Conservation (phyloP, 106 monocot species). For the Acorus calamus region DNA sequence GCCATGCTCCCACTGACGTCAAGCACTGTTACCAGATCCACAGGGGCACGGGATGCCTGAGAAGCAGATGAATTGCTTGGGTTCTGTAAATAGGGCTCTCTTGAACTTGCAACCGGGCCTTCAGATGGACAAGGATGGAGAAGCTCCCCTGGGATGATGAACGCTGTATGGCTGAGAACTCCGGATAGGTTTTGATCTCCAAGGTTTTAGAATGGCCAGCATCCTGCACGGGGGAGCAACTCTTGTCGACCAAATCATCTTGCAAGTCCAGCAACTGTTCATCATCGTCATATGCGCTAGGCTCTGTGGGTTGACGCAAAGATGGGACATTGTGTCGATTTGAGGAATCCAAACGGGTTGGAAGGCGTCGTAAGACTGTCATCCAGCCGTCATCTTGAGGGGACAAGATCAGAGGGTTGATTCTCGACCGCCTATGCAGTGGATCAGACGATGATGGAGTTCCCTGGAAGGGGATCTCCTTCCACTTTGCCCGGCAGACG, state of each 20-base stretch:
- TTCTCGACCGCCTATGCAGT: constrained; percentile 31
- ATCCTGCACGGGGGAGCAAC: neutral
- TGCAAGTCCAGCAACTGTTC: constrained; percentile 33
- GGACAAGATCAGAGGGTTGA: constrained; percentile 43
- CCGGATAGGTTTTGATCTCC: constrained; percentile 49
- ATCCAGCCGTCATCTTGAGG: constrained; percentile 37
- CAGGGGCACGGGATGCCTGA: constrained; percentile 41
- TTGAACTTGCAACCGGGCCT: constrained; percentile 33
- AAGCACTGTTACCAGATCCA: constrained; percentile 81
- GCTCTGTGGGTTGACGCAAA: constrained; percentile 33
- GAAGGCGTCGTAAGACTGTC: constrained; percentile 40
- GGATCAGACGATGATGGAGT: constrained; percentile 25
- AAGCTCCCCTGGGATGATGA: constrained; percentile 36
- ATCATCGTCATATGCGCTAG: constrained; percentile 54
- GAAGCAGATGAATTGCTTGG: neutral
- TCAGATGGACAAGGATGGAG: constrained; percentile 61
- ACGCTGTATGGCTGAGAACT: constrained; percentile 43
- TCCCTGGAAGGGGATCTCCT: constrained; percentile 63
- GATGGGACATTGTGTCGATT: constrained; percentile 15
- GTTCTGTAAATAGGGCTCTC: neutral
- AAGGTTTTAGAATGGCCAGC: constrained; percentile 16
- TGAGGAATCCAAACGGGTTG: constrained; percentile 19
- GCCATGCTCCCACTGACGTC: constrained; percentile 95
- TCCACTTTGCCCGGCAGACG: constrained; percentile 88
- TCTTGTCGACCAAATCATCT: too few relatives aligned